phyloP scores from a whole-genome alignment of 176 grass and related monocot species.

The Triticum turgidum region DNA sequence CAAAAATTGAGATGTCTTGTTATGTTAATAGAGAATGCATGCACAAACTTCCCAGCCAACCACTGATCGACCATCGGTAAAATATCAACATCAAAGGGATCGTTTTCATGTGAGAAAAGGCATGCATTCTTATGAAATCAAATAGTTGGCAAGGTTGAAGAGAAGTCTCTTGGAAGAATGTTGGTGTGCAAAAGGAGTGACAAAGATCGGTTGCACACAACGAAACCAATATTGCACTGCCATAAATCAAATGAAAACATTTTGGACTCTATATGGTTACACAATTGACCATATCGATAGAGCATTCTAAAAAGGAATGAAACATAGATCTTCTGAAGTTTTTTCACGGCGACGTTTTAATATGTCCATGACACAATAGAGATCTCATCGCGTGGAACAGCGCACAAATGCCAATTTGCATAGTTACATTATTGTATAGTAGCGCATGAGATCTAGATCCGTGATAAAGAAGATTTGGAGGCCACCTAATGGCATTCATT shows the following conservation, averaged over 20 bases:
- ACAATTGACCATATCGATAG: not conserved
- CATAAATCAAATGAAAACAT: no score
- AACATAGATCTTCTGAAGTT: not conserved
- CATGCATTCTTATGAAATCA: not conserved
- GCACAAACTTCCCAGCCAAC: not conserved
- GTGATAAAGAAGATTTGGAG: conserved; percentile 13
- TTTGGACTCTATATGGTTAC: no score
- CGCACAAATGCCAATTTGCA: not conserved
- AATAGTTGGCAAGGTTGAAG: not conserved
- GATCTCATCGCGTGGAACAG: not conserved
- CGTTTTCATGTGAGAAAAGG: not conserved
- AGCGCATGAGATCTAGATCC: not conserved
- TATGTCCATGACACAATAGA: conserved; percentile 8
- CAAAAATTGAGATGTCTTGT: not conserved
- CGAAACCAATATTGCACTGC: not conserved
- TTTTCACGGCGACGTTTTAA: not conserved
- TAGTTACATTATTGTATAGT: not conserved
- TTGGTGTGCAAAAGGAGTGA: not conserved
- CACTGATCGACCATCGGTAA: not conserved
- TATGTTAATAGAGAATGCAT: not conserved
- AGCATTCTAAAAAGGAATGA: not conserved
- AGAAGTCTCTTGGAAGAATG: not conserved
- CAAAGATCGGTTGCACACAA: not conserved
- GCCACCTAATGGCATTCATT: not conserved
- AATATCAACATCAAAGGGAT: not conserved